Evolutionary conservation across 2,329 filamentous ascomycete genomes (phyloP).

Genomic region (Sodiomyces alkalinus): DNA sequence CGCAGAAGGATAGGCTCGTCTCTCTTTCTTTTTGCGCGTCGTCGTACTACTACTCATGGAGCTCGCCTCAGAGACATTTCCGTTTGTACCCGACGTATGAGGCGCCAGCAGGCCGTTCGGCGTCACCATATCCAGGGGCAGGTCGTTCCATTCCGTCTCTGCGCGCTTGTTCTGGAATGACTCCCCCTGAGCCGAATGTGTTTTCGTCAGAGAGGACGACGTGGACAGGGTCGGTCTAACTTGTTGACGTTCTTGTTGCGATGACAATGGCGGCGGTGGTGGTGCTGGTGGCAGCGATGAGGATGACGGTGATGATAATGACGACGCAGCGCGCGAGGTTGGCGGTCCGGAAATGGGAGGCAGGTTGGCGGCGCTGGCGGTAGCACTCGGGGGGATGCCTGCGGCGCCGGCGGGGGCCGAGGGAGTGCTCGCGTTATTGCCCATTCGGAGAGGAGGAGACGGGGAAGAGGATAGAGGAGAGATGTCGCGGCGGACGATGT

Average conservation of each 20-base stretch:
- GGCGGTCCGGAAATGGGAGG: slow-evolving; percentile 8
- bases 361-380: slow-evolving; percentile 17
- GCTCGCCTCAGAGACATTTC: slow-evolving; percentile 25
- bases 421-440: slow-evolving; percentile 5
- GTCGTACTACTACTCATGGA: slow-evolving; percentile 43
- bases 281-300: slow-evolving; percentile 8
- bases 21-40: slow-evolving; percentile 40
- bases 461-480: slow-evolving; percentile 10
- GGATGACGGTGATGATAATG: too few species aligned
- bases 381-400: too few species aligned
- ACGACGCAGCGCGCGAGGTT: too few species aligned
- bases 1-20: slow-evolving; percentile 45
- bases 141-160: slow-evolving; percentile 50
- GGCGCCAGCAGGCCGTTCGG: slow-evolving; percentile 10
- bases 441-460: slow-evolving; percentile 9
- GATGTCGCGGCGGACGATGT: slow-evolving; percentile 36
- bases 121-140: slow-evolving; percentile 42
- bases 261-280: slow-evolving; percentile 1
- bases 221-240: slow-evolving; percentile 7
- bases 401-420: slow-evolving; percentile 5
- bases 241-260: too few species aligned
- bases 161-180: slow-evolving; percentile 46
- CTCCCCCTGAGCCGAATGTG: slow-evolving; percentile 18
- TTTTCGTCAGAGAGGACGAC: slow-evolving; percentile 10
- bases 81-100: slow-evolving; percentile 11